phyloP scores from a whole-genome alignment of 2,329 filamentous ascomycete genomes.

The Trichoderma sp. region DNA sequence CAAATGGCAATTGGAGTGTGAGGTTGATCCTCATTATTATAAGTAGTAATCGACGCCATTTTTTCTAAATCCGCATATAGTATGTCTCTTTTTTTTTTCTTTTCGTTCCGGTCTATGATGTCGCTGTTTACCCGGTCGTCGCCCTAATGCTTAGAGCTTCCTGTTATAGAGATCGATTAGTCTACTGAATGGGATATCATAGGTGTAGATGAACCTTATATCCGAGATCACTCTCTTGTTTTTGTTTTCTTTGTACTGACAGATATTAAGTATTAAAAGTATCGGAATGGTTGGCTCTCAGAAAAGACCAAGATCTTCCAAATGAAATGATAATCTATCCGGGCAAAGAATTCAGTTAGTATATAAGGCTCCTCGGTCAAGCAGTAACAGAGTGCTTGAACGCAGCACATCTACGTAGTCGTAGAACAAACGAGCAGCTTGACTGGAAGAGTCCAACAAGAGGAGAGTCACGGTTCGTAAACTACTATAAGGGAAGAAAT shows the following conservation, averaged over 20 bases:
- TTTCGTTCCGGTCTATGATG: background rate
- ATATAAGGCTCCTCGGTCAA: background rate
- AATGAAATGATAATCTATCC: background rate
- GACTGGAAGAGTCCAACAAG: background rate
- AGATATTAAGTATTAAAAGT: background rate
- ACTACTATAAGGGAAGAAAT: background rate
- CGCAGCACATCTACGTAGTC: slow-evolving; percentile 12
- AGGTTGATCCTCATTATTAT: background rate
- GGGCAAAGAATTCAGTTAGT: background rate
- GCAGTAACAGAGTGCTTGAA: background rate
- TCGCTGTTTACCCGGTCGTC: background rate
- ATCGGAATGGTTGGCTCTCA: background rate
- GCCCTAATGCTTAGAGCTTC: background rate
- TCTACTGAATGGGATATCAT: background rate
- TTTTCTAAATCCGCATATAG: background rate
- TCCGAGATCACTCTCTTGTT: background rate
- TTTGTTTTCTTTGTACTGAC: background rate
- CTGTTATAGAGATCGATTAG: background rate
- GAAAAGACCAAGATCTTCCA: background rate
- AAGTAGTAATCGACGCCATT: slow-evolving; percentile 10
- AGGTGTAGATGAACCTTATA: background rate
- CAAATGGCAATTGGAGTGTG: slow-evolving; percentile 35
- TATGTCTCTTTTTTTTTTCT: background rate
- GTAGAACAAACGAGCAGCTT: slow-evolving; percentile 6
- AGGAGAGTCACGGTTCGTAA: background rate